Conservation (phyloP, 495 filamentous ascomycete genomes). For the Neurospora tetraspora region DNA sequence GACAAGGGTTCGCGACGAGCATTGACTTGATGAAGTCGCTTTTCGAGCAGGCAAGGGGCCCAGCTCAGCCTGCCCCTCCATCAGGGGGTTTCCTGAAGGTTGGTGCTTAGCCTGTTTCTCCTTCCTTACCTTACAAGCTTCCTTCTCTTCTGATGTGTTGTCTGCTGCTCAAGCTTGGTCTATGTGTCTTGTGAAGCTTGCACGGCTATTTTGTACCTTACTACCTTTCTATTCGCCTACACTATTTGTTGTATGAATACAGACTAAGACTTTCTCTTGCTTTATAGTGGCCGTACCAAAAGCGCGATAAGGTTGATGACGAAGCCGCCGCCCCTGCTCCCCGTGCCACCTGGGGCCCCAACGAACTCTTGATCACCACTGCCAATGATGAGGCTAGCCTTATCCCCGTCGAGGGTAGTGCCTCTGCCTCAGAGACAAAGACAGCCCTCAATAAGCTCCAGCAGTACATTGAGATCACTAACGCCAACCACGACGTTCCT, state of each 20-base stretch:
- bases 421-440: background rate
- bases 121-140: constrained; percentile 52
- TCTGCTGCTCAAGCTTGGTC: constrained; percentile 4
- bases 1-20: constrained; percentile 58
- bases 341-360: constrained; percentile 69
- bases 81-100: constrained; percentile 39
- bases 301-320: constrained; percentile 56
- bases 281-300: constrained; percentile 77
- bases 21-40: constrained; percentile 91
- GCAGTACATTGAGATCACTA: constrained; percentile 19
- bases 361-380: constrained; percentile 60
- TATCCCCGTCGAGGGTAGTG: constrained; percentile 10
- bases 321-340: constrained; percentile 44
- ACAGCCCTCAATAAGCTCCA: constrained; percentile 16
- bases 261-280: constrained; percentile 32
- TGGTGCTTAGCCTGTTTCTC: constrained; percentile 48
- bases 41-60: constrained; percentile 53
- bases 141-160: constrained; percentile 16
- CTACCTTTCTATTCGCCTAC: constrained; percentile 16
- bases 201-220: constrained; percentile 14
- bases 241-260: constrained; percentile 17
- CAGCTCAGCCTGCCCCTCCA: constrained; percentile 30
- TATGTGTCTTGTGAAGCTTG: background rate
- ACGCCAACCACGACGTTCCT: constrained; percentile 12
- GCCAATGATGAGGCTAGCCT: constrained; percentile 16